Conservation (phyloP, 2,329 filamentous ascomycete genomes). For the Chrysosphaeria jannelii region DNA sequence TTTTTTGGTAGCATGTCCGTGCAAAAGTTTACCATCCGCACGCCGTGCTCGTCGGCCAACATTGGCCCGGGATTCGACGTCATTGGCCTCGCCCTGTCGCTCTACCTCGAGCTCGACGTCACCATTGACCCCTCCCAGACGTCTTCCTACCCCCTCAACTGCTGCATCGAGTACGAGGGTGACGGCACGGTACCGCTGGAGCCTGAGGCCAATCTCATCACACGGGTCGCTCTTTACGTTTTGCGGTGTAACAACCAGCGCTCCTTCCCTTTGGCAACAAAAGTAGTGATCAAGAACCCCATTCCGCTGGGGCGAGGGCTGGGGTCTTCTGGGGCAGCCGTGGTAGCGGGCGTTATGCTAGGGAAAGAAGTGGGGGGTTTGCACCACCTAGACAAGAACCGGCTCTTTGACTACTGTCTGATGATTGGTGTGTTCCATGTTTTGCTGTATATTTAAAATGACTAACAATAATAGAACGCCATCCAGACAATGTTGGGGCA, state of each 20-base stretch:
- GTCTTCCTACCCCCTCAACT: constrained; percentile 40
- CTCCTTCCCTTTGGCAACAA: constrained; percentile 57
- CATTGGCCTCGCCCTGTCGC: constrained; percentile 75
- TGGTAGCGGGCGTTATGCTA: constrained; percentile 81
- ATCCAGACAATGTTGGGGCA: constrained; percentile 84
- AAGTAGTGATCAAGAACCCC: constrained; percentile 83
- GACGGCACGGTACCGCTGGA: constrained; percentile 48
- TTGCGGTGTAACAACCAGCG: constrained; percentile 73
- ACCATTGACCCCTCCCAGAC: constrained; percentile 31
- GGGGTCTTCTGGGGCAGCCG: constrained; percentile 84
- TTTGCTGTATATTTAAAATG: no score
- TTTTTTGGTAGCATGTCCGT: constrained; percentile 5
- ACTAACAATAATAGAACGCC: no score
- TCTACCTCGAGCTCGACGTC: constrained; percentile 75
- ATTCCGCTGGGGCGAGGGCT: constrained; percentile 80
- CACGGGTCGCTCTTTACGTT: constrained; percentile 78
- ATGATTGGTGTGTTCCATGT: no score
- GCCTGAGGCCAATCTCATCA: constrained; percentile 74
- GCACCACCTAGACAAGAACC: constrained; percentile 38
- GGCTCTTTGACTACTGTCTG: constrained; percentile 81
- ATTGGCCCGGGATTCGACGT: constrained; percentile 96
- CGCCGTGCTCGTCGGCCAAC: constrained; percentile 87
- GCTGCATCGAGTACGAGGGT: constrained; percentile 66
- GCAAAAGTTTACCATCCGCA: constrained; percentile 40
- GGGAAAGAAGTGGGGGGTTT: constrained; percentile 70